Conservation (phyloP, 2,329 filamentous ascomycete species). For the Paecilomyces sp. region DNA sequence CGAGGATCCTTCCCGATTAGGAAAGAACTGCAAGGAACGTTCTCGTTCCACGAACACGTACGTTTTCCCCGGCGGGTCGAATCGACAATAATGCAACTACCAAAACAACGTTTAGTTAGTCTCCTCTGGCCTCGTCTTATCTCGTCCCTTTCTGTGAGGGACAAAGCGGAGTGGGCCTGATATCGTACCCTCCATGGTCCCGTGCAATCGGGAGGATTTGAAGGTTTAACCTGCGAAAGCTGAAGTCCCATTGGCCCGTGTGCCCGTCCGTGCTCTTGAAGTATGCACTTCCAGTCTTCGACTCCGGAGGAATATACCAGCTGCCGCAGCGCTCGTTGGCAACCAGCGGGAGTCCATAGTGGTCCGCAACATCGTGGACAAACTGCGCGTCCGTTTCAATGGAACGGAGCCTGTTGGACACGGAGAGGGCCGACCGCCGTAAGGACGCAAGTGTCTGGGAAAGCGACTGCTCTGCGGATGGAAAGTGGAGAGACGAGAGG, state of each 20-base stretch:
- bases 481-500: constrained; percentile 45
- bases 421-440: constrained; percentile 67
- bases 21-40: constrained; percentile 3
- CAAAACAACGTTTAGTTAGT: not conserved
- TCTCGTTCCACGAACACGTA: constrained; percentile 27
- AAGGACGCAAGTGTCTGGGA: constrained; percentile 64
- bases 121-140: too few relatives aligned
- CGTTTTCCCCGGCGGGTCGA: constrained; percentile 87
- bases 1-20: constrained; percentile 3
- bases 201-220: constrained; percentile 67
- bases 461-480: constrained; percentile 54
- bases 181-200: constrained; percentile 56
- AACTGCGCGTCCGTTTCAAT: constrained; percentile 72
- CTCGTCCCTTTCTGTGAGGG: not conserved
- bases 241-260: constrained; percentile 84
- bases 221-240: constrained; percentile 73
- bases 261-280: constrained; percentile 99
- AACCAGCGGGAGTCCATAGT: constrained; percentile 59
- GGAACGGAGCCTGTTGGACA: constrained; percentile 73
- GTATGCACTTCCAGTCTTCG: constrained; percentile 70
- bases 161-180: not conserved
- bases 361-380: constrained; percentile 50
- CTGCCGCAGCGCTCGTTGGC: constrained; percentile 94
- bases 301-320: constrained; percentile 72
- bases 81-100: constrained; percentile 69